Base-by-base conservation (phyloP, 305 asterid genomes). In the Fraxinus nigra region DNA sequence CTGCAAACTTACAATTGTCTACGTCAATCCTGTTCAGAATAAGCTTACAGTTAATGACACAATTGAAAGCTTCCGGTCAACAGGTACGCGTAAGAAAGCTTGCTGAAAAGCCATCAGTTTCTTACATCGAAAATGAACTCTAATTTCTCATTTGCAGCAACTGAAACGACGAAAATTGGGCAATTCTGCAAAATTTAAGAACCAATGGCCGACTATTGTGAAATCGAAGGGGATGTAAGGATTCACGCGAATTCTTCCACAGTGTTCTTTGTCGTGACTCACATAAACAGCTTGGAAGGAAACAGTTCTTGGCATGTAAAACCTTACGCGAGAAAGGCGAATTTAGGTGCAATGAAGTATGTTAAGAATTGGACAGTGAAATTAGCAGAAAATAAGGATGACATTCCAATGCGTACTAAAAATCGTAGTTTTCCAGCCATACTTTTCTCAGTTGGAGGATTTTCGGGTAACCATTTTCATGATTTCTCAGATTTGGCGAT, bases 271-370 rank as follows among this genome's bases (percentile, higher is more conserved):
- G 79, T 84, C 20, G 34, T 79, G 5, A 77, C 83, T 9, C 33
- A 38, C 61, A 20, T 72, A 3, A 65, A 16, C 26, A 69, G 32
- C 32, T 40, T 72, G 10, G 1, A 69, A 0, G 28, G 69, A 16
- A 77, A 81, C 14, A 80, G 28, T 24, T 91, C 94, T n/a, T 88
- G 94, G 93, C 84, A 10, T 37, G 79, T 92, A 30, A 83, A 78
- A 32, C 98, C 98, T 5, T 94, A 92, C 63, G 90, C 98, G 3
- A 88, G 98, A 80, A 92, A 85, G 82, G 90, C 87, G 28, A 82
- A 84, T 11, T 8, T 83, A 20, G 81, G 34, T 6, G 91, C 91
- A 16, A 79, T 86, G 91, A 20, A 22, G 10, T 1, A n/a, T 1
- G 94, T 92, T 59, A 91, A 85, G 85, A 81, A 88, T 0, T 93